Evolutionary conservation across 805 yeast species (phyloP).

Genomic region (Lipomyces spencermartinsiae): DNA sequence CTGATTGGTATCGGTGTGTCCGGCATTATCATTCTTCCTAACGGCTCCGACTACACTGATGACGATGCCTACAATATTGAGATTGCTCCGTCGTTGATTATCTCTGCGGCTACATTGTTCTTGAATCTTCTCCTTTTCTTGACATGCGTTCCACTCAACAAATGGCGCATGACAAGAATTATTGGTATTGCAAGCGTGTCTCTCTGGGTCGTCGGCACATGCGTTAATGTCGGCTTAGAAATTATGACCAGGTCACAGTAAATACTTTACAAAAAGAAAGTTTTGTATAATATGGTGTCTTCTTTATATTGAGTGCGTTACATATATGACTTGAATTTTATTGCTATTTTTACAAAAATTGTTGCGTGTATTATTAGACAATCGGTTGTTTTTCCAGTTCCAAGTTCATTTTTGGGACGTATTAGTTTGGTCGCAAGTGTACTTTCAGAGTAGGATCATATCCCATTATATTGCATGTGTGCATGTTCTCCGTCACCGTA

Average conservation of each 20-base stretch:
- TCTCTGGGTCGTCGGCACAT: conserved; percentile 53
- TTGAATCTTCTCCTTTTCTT: conserved; percentile 50
- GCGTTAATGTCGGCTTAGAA: conserved; percentile 26
- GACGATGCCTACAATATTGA: conserved; percentile 43
- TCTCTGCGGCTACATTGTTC: conserved; percentile 53
- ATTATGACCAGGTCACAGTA: conserved; percentile 1
- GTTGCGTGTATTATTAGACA: neutral
- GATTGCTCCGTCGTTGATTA: conserved; percentile 50
- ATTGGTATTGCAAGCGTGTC: conserved; percentile 52
- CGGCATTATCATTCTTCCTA: conserved; percentile 57
- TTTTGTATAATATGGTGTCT: neutral
- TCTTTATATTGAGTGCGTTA: neutral
- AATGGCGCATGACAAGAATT: conserved; percentile 51
- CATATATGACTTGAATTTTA: neutral
- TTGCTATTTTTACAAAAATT: neutral
- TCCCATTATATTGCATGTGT: neutral
- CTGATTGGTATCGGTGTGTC: conserved; percentile 82
- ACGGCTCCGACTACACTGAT: conserved; percentile 19
- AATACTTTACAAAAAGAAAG: neutral
- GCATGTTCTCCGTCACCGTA: neutral
- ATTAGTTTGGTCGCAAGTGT: neutral
- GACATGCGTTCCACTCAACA: conserved; percentile 50
- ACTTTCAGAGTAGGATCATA: neutral
- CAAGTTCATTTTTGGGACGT: neutral
- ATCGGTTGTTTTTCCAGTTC: neutral